These are phyloP conservation scores for Blastocystis sp. DNA, from an alignment of 352 stramenopile genomes.

Conservation along the genomic window DNA sequence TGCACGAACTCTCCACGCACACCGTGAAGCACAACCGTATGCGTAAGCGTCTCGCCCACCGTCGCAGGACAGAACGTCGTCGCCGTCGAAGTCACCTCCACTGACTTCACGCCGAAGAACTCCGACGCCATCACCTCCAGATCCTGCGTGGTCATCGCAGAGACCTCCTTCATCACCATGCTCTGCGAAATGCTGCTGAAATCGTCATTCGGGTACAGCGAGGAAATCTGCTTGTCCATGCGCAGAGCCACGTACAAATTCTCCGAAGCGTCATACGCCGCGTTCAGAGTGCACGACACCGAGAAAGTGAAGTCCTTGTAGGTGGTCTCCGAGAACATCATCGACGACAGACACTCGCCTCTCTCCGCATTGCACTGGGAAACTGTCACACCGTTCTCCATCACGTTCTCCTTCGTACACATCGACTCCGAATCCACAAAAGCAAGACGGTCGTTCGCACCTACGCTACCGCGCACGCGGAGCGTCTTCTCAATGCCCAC, in stretches of 20 bases:
- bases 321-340: constrained; percentile 3
- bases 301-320: constrained; percentile 13
- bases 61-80: constrained; percentile 4
- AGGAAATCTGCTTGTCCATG: background rate
- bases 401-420: constrained; percentile 10
- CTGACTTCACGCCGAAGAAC: constrained; percentile 10
- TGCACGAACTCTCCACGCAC: background rate
- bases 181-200: background rate
- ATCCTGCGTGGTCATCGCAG: background rate
- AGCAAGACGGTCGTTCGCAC: background rate
- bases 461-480: constrained; percentile 8
- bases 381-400: background rate
- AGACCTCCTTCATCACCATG: constrained; percentile 24
- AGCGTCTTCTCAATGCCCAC: constrained; percentile 10
- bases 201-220: background rate
- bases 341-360: background rate
- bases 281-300: constrained; percentile 5
- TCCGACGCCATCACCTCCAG: constrained; percentile 33
- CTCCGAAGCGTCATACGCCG: background rate
- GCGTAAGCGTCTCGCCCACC: background rate
- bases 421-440: constrained; percentile 39
- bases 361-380: background rate
- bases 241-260: background rate
- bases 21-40: constrained; percentile 28
- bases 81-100: background rate